Evolutionary conservation across 1,284 basidiomycete species (phyloP).

Genomic region (Pseudozyma pruni): DNA sequence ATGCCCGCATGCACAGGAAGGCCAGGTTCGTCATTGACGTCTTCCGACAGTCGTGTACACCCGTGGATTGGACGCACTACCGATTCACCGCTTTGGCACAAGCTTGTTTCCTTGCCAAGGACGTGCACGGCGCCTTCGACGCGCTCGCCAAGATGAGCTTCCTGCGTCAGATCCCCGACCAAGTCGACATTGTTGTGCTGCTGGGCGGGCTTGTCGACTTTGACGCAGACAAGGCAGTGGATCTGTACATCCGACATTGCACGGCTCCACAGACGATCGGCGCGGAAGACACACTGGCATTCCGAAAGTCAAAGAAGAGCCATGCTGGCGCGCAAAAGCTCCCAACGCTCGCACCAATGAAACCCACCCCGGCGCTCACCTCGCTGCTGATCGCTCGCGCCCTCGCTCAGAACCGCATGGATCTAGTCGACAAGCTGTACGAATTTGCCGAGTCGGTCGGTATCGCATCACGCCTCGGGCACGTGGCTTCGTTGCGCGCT

Average conservation of each 20-base stretch:
- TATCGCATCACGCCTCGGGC: conserved; percentile 4
- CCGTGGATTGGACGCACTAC: conserved; percentile 43
- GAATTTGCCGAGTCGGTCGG: conserved; percentile 18
- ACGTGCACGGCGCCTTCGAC: conserved; percentile 32
- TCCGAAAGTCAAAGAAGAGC: neutral
- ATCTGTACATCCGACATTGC: conserved; percentile 38
- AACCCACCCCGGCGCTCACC: conserved; percentile 11
- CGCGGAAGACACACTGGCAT: neutral
- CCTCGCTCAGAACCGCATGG: conserved; percentile 17
- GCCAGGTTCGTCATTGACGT: conserved; percentile 33
- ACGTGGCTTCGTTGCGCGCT: conserved; percentile 8
- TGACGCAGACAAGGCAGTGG: conserved; percentile 34
- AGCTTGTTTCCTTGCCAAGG: conserved; percentile 33
- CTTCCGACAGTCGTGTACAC: conserved; percentile 18
- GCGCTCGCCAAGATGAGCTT: conserved; percentile 33
- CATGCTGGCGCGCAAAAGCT: neutral
- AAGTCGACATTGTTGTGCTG: conserved; percentile 33
- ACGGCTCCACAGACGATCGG: conserved; percentile 1
- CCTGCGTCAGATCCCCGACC: conserved; percentile 29
- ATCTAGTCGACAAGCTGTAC: conserved; percentile 26
- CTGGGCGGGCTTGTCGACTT: conserved; percentile 32
- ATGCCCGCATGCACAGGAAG: too few species aligned
- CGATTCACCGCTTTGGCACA: conserved; percentile 28
- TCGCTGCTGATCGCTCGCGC: conserved; percentile 29
- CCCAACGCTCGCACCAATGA: conserved; percentile 36